phyloP scores from a whole-genome alignment of 1,284 basidiomycete species.

The Melampsora abietis-canadensis region DNA sequence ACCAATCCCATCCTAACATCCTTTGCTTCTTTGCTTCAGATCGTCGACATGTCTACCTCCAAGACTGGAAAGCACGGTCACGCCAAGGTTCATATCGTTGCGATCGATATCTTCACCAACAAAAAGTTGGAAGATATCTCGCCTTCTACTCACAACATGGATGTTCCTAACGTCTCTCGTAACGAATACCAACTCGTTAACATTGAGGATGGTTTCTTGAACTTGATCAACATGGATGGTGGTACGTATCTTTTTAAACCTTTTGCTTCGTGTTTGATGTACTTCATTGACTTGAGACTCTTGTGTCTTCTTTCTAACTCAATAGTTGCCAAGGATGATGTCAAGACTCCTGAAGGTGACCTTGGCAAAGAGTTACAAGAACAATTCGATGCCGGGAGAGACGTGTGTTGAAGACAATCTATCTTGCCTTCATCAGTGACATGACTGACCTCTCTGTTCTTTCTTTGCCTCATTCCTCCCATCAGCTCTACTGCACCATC shows the following conservation, averaged over 20 bases:
- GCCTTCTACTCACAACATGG: constrained; percentile 98
- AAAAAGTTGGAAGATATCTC: constrained; percentile 76
- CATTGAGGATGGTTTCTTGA: constrained; percentile 69
- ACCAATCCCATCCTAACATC: neutral
- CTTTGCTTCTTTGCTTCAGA: constrained; percentile 54
- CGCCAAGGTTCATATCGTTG: constrained; percentile 98
- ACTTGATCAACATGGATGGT: constrained; percentile 85
- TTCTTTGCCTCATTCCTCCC: neutral
- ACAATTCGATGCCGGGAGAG: constrained; percentile 82
- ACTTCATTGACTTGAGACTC: neutral
- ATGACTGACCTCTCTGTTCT: neutral
- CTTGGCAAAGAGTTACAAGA: constrained; percentile 71
- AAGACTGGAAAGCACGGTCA: constrained; percentile 97
- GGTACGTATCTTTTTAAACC: constrained; percentile 34
- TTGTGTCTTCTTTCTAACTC: neutral
- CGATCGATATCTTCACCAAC: constrained; percentile 63
- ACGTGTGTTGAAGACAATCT: constrained; percentile 51
- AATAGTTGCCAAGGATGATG: constrained; percentile 77
- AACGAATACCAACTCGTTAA: constrained; percentile 85
- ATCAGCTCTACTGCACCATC: constrained; percentile 42
- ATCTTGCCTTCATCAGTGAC: neutral
- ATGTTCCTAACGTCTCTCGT: constrained; percentile 90
- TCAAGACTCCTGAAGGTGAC: constrained; percentile 83
- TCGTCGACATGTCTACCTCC: constrained; percentile 95
- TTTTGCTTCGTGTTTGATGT: neutral